Evolutionary conservation across 805 yeast species (phyloP).

Genomic region (Helenozyma baotianmanensis): DNA sequence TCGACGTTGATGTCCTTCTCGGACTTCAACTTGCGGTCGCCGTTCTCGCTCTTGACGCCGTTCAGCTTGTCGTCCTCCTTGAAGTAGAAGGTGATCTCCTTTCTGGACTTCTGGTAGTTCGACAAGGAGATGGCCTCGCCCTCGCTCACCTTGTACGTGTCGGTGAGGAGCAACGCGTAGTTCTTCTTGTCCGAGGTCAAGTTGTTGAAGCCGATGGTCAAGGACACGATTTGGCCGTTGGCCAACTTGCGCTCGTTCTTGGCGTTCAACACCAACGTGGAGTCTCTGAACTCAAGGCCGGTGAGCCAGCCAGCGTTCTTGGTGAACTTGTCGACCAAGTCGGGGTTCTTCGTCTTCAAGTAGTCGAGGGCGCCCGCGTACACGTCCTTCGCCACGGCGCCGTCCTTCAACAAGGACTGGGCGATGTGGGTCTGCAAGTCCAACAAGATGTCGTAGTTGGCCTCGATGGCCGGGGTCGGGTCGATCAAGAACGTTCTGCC

Average conservation of each 20-base stretch:
- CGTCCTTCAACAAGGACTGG: slow-evolving; percentile 53
- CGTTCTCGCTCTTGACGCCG: slow-evolving; percentile 14
- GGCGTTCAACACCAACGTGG: slow-evolving; percentile 64
- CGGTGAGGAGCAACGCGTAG: slow-evolving; percentile 73
- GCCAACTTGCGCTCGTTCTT: slow-evolving; percentile 65
- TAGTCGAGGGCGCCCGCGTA: slow-evolving; percentile 60
- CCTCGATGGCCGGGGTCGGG: slow-evolving; percentile 75
- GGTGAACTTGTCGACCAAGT: slow-evolving; percentile 58
- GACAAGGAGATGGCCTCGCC: slow-evolving; percentile 65
- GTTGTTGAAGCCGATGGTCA: slow-evolving; percentile 73
- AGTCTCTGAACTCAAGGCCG: slow-evolving; percentile 86
- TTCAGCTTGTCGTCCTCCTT: slow-evolving; percentile 60
- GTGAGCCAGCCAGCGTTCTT: slow-evolving; percentile 84
- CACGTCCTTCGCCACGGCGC: slow-evolving; percentile 60
- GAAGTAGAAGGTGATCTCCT: slow-evolving; percentile 80
- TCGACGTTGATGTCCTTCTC: slow-evolving; percentile 35
- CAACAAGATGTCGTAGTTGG: slow-evolving; percentile 72
- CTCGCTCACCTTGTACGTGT: slow-evolving; percentile 69
- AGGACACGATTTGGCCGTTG: slow-evolving; percentile 69
- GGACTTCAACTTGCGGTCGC: slow-evolving; percentile 27
- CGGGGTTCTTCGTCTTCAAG: slow-evolving; percentile 58
- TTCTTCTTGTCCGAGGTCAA: slow-evolving; percentile 49
- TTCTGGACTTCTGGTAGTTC: slow-evolving; percentile 62
- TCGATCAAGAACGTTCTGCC: slow-evolving; percentile 87
- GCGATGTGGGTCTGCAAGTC: slow-evolving; percentile 66